These are phyloP conservation scores for Cyberlindnera euphorbiae DNA, from an alignment of 805 yeast species.

Conservation along the genomic window DNA sequence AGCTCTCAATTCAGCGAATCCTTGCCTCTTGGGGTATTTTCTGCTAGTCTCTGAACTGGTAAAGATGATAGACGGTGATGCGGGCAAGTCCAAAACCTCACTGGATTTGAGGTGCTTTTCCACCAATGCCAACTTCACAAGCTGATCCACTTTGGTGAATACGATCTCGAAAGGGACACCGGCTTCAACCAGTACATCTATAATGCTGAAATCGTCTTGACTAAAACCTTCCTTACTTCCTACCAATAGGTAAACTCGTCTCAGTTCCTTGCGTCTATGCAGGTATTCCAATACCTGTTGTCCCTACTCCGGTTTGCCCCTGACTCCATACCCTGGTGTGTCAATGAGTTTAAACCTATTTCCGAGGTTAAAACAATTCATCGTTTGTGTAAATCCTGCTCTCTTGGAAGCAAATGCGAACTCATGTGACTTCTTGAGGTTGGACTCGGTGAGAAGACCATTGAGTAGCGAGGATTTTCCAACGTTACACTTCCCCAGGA, in stretches of 20 bases:
- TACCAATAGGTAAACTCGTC: constrained; percentile 56
- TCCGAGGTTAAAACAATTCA: constrained; percentile 69
- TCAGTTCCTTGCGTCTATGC: constrained; percentile 45
- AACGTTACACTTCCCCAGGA: constrained; percentile 79
- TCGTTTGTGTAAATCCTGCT: constrained; percentile 55
- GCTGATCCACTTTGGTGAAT: constrained; percentile 70
- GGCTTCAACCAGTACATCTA: constrained; percentile 42
- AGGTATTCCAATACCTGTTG: constrained; percentile 60
- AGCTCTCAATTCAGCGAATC: constrained; percentile 48
- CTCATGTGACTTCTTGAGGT: constrained; percentile 25
- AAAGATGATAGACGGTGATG: constrained; percentile 40
- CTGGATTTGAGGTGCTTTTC: constrained; percentile 35
- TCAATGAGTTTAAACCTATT: constrained; percentile 66
- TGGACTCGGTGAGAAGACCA: constrained; percentile 42
- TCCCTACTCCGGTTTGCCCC: constrained; percentile 67
- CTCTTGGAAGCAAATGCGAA: constrained; percentile 50
- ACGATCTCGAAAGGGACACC: constrained; percentile 73
- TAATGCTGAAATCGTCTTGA: constrained; percentile 48
- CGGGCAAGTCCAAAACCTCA: constrained; percentile 36
- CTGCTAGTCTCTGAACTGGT: constrained; percentile 43
- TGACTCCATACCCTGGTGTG: constrained; percentile 86
- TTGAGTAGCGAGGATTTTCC: constrained; percentile 82
- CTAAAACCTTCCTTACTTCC: constrained; percentile 58
- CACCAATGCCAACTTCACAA: constrained; percentile 35
- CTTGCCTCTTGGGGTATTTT: constrained; percentile 37